These are phyloP conservation scores for Aspergillus sergii DNA, from an alignment of 2,329 filamentous ascomycete species.

Conservation along the genomic window DNA sequence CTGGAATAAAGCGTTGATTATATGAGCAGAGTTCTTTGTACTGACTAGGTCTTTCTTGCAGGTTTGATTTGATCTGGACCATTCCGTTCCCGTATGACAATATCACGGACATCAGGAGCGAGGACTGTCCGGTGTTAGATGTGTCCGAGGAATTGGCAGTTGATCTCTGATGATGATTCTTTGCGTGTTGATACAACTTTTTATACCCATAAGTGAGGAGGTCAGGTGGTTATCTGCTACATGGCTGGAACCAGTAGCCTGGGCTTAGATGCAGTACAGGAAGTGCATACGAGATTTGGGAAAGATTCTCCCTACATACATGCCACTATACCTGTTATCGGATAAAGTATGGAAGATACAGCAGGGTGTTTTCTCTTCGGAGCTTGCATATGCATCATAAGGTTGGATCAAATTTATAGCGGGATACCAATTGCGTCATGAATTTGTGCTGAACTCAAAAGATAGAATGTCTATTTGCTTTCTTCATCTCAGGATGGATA, in stretches of 20 bases:
- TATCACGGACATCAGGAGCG: slow-evolving; percentile 28
- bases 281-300: background rate
- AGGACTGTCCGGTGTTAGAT: slow-evolving; percentile 31
- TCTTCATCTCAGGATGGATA: background rate
- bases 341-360: background rate
- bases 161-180: slow-evolving; percentile 18
- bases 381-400: background rate
- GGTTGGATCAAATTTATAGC: background rate
- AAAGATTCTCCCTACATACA: background rate
- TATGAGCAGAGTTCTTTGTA: background rate
- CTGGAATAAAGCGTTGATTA: background rate
- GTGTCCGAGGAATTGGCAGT: slow-evolving; percentile 15
- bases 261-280: background rate
- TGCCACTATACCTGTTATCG: background rate
- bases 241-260: background rate
- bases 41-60: slow-evolving; percentile 12
- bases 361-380: background rate
- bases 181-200: background rate
- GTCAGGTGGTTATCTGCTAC: background rate
- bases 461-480: background rate
- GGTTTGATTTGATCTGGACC: slow-evolving; percentile 35
- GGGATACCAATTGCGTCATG: background rate
- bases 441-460: background rate
- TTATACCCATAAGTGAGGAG: background rate
- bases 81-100: slow-evolving; percentile 31